Evolutionary conservation across 192 early-diverging fungal species (phyloP).

Genomic region (Chytriomyces sp.): DNA sequence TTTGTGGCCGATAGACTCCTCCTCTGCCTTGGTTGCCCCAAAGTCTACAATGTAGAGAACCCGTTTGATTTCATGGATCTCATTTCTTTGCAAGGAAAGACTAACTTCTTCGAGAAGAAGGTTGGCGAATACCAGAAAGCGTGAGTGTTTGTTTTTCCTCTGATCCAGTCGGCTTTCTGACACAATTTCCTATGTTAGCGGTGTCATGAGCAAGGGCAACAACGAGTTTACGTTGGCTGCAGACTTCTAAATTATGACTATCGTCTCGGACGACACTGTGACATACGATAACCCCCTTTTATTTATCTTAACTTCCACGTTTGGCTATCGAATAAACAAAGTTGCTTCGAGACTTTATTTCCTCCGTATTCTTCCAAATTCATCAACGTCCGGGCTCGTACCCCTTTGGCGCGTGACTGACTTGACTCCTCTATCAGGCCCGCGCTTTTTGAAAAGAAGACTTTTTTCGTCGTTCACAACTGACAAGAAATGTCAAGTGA

Average conservation of each 20-base stretch:
- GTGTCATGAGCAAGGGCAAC: conserved; percentile 60
- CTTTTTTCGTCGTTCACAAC: conserved; percentile 12
- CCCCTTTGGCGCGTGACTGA: background rate
- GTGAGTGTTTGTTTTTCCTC: conserved; percentile 54
- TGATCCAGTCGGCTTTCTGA: too few relatives aligned
- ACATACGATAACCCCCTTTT: too few relatives aligned
- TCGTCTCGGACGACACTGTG: too few relatives aligned
- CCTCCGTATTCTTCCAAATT: conserved; percentile 14
- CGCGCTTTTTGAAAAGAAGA: conserved; percentile 14
- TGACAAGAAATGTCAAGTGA: background rate
- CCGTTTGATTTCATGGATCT: conserved; percentile 99
- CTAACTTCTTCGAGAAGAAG: conserved; percentile 98
- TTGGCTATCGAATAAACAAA: background rate
- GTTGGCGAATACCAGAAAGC: conserved; percentile 96
- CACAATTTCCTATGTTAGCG: too few relatives aligned
- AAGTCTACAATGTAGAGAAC: conserved; percentile 84
- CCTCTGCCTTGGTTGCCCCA: conserved; percentile 83
- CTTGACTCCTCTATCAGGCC: background rate
- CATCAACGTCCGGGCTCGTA: background rate
- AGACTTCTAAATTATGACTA: too few relatives aligned
- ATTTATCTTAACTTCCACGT: background rate
- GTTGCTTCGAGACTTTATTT: background rate
- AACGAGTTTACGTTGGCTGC: conserved; percentile 49
- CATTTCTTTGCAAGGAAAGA: conserved; percentile 97
- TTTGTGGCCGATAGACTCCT: conserved; percentile 96